Evolutionary conservation across 192 early-diverging fungal genomes (phyloP), one percentile per base, ranked within the genome.

Genomic region (Umbelopsis ramanniana): DNA sequence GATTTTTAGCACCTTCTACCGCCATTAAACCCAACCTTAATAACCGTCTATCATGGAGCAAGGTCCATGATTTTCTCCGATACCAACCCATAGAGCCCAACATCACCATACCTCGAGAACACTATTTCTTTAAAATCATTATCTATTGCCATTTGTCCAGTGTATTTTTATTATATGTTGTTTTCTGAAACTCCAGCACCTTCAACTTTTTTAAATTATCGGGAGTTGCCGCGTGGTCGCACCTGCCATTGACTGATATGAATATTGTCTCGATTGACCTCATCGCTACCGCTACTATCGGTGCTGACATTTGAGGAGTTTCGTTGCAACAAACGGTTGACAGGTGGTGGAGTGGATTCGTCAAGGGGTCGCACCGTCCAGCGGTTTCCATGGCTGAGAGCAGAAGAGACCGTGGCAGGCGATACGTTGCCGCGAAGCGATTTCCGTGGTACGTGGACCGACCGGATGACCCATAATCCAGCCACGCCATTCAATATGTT

Each of bases 11-110:
- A 89, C 69, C 47, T 87, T 15, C 68, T 89, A 43, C 87, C 85
- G 22, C 69, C 69, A 46, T 69, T 87, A 19, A 77, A 79, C 2
- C 79, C 75, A 46, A 72, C 84, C 52, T 67, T 89, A 12, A 53
- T 89, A 38, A 71, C 76, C 53, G 84, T 81, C 12, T 89, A 89
- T 68, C 82, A 77, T 71, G 87, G 87, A 19, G 81, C 82, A 19
- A 75, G 85, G 35, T 75, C 75, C 3, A 76, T 87, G 38, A 79
- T 89, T 10, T 89, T 89, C 54, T 70, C 81, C 26, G 82, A 83
- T 63, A 37, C 57, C 17, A 26, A 63, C 33, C 29, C 57, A 35
- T 22, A 63, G 29, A 63, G 33, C n/a, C n/a, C n/a, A n/a, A n/a
- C n/a, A n/a, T 19, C 29, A 35, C 17, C 14, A 17, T 19, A 29